Evolutionary conservation across 805 yeast genomes (phyloP), one percentile per base, ranked within the genome.

Genomic region (Ogataea ramenticola): DNA sequence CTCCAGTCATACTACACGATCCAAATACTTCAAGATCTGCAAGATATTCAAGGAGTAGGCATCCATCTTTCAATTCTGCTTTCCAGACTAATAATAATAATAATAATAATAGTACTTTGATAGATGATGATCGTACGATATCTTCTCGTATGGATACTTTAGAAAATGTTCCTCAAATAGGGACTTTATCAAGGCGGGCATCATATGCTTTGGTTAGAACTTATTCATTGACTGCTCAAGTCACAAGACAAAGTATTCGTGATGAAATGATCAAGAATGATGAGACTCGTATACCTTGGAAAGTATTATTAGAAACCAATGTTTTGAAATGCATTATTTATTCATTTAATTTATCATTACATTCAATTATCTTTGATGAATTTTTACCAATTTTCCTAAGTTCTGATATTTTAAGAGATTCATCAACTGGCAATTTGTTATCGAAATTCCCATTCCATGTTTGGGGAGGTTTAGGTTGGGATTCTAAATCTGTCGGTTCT

Each of bases 301-400:
- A 53, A 32, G 60, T 52, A 8, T 53, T 51, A 16, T 26, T 49
- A 19, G 21, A 16, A 8, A 38, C 52, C 6, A 30, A 24, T 12
- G 47, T 49, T n/a, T 44, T 45, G 15, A 36, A 30, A 15, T 35
- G 45, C 17, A 40, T 51, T 6, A 56, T 57, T 45, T 70, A 57
- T 56, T 70, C 42, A 52, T 69, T 74, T 42, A 53, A 68, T 21
- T 55, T 71, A 50, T 63, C 77, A n/a, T 65, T 75, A 40, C 80
- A 74, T 53, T 54, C 63, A 12, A 61, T 73, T 15, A 77, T 75
- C 4, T 75, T 63, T 53, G 69, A 71, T 30, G 82, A 78, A 55
- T 74, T 79, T 43, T 53, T 79, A 36, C 84, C 85, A 1, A 71
- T 79, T 3, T 71, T 72, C 43, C 61, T 79, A 15, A 79, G 82